Conservation (phyloP, 495 filamentous ascomycete species). For the Choiromyces venosus region DNA sequence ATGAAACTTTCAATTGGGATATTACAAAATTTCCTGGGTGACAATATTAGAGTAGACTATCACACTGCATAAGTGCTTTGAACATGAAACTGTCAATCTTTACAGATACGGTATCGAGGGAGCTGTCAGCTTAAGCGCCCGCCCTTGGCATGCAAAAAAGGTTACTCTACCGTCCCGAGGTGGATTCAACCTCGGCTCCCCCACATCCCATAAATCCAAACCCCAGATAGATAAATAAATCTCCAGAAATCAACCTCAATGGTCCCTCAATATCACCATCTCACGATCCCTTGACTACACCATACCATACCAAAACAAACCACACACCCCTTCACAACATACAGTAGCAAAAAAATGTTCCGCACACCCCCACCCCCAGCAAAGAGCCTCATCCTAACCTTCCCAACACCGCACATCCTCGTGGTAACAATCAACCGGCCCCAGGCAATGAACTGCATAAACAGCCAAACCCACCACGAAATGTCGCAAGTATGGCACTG, state of each 20-base stretch:
- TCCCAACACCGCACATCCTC: slow-evolving; percentile 54
- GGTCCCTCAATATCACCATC: neutral
- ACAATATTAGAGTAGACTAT: neutral
- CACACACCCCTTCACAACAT: neutral
- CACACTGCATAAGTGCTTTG: neutral
- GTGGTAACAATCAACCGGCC: slow-evolving; percentile 61
- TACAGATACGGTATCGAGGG: neutral
- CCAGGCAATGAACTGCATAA: slow-evolving; percentile 55
- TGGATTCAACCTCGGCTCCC: neutral
- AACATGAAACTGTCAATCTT: neutral
- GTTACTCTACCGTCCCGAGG: neutral
- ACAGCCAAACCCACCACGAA: slow-evolving; percentile 49
- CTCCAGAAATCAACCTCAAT: neutral
- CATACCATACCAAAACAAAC: neutral
- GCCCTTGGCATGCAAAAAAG: neutral
- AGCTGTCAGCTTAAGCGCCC: neutral
- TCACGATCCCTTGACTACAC: neutral
- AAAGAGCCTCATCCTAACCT: slow-evolving; percentile 47
- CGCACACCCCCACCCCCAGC: slow-evolving; percentile 16
- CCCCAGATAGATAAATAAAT: neutral
- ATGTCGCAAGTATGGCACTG: slow-evolving; percentile 53
- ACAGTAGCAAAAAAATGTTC: neutral
- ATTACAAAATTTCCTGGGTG: neutral
- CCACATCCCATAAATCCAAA: neutral
- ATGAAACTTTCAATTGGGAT: neutral